Evolutionary conservation across 495 filamentous ascomycete species (phyloP).

Genomic region (Choiromyces venosus): DNA sequence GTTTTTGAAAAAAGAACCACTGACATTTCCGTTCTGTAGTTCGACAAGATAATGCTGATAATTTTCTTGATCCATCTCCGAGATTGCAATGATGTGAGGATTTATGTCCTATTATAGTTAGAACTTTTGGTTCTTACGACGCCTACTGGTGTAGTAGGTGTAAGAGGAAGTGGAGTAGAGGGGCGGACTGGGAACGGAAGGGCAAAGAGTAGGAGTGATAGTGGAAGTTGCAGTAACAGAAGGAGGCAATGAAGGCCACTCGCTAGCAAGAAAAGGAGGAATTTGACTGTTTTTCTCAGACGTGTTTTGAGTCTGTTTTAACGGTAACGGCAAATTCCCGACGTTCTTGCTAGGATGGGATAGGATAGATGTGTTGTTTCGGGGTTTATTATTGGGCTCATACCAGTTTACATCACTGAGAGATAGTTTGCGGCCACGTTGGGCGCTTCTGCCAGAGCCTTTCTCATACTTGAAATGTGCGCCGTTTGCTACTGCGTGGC

Average conservation of each 20-base stretch:
- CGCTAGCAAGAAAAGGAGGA: neutral
- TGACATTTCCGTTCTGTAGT: neutral
- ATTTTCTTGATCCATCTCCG: neutral
- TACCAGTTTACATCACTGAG: conserved; percentile 98
- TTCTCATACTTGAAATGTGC: conserved; percentile 43
- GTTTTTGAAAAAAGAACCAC: neutral
- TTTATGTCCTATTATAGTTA: conserved; percentile 1
- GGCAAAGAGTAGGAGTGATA: neutral
- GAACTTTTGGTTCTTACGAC: neutral
- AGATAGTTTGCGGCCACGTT: conserved; percentile 84
- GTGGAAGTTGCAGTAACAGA: neutral
- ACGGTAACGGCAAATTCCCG: neutral
- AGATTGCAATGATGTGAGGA: neutral
- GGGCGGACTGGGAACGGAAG: neutral
- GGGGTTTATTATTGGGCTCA: conserved; percentile 9
- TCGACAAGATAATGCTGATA: neutral
- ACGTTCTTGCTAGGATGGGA: neutral
- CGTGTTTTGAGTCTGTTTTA: neutral
- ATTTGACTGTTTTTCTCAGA: neutral
- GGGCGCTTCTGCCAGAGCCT: conserved; percentile 65
- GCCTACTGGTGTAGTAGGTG: neutral
- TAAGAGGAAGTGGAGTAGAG: neutral
- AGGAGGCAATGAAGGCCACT: neutral
- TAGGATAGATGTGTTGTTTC: neutral
- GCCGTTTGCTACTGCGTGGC: conserved; percentile 36